phyloP scores from a whole-genome alignment of 176 grass and related monocot species.

The Carex pumila region DNA sequence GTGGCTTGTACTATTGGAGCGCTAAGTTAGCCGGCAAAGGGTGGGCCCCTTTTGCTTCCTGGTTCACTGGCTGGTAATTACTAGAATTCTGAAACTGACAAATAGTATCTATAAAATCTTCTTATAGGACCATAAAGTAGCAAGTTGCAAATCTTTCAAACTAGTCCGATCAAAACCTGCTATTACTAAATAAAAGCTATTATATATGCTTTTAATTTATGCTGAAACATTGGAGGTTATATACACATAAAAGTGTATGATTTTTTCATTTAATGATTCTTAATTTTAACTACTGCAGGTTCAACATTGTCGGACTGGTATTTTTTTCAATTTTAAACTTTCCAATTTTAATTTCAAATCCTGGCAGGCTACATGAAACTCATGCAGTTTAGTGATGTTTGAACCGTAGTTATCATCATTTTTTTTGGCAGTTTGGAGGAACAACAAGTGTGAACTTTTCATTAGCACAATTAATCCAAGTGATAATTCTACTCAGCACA shows the following conservation, averaged over 20 bases:
- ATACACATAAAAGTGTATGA: neutral
- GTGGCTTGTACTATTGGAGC: conserved; percentile 40
- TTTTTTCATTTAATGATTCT: neutral
- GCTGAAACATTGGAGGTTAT: neutral
- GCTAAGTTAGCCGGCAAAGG: conserved; percentile 27
- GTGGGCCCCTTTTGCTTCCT: conserved; percentile 34
- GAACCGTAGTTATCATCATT: neutral
- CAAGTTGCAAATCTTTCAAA: no score
- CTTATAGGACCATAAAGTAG: no score
- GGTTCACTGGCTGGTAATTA: conserved; percentile 29
- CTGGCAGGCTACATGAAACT: neutral
- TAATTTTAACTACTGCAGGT: conserved; percentile 16
- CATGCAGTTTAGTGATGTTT: neutral
- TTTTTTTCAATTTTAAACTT: neutral
- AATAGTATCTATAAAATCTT: neutral
- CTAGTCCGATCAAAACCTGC: no score
- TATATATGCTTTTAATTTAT: neutral
- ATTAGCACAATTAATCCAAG: conserved; percentile 63
- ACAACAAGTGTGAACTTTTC: conserved; percentile 62
- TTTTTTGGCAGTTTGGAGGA: conserved; percentile 41
- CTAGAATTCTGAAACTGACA: neutral
- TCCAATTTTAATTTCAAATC: neutral
- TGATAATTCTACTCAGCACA: conserved; percentile 61
- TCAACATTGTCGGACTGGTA: conserved; percentile 42
- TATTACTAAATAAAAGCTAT: no score